phyloP scores from a whole-genome alignment of 2,329 filamentous ascomycete species.

The Dactylellina haptotyla region DNA sequence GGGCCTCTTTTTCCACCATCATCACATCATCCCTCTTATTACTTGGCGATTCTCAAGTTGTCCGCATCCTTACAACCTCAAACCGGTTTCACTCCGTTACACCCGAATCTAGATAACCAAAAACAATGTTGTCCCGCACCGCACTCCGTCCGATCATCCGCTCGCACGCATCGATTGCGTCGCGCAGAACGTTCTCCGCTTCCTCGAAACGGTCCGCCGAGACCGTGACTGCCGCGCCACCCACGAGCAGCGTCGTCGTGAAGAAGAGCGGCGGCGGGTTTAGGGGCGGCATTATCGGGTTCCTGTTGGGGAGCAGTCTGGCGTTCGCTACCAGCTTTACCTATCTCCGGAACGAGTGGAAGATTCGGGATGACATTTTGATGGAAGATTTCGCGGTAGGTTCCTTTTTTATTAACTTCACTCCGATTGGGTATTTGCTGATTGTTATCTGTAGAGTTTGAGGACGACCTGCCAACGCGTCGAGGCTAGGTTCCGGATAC shows the following conservation, averaged over 20 bases:
- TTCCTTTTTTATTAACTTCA: not conserved
- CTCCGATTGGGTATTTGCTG: not conserved
- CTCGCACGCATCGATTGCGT: conserved; percentile 22
- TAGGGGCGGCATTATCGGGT: conserved; percentile 44
- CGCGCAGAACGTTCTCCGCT: conserved; percentile 46
- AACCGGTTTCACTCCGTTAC: not conserved
- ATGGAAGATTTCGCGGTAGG: conserved; percentile 54
- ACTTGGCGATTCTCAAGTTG: not conserved
- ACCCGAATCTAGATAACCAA: not conserved
- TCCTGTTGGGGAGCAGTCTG: conserved; percentile 46
- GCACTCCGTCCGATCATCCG: conserved; percentile 45
- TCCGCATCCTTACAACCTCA: not conserved
- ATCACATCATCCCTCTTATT: not conserved
- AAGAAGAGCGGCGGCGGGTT: conserved; percentile 53
- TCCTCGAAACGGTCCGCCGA: conserved; percentile 37
- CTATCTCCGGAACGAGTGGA: conserved; percentile 52
- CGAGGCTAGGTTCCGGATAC: conserved; percentile 47
- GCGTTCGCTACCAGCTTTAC: conserved; percentile 51
- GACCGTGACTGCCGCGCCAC: conserved; percentile 22
- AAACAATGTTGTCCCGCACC: conserved; percentile 49
- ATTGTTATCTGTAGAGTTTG: conserved; percentile 22
- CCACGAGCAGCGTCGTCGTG: conserved; percentile 28
- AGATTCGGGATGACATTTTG: conserved; percentile 49
- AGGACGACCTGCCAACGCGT: conserved; percentile 48
- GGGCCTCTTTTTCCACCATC: not conserved